Evolutionary conservation across 345 rosid species (phyloP).

Genomic region (Rhodamnia argentea): DNA sequence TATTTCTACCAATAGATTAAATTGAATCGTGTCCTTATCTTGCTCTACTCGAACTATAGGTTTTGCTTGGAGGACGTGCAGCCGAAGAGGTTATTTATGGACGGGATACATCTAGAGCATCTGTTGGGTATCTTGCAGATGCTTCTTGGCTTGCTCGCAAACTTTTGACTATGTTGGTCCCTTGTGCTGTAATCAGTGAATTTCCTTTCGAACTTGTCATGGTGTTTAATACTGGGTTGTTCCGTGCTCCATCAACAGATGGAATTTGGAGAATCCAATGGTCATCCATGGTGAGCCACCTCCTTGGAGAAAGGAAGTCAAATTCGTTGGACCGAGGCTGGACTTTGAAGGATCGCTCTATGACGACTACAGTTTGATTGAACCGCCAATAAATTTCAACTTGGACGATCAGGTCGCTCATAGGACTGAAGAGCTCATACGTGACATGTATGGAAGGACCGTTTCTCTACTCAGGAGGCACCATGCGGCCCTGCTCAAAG

Average conservation of each 20-base stretch:
- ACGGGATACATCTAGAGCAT: conserved; percentile 76
- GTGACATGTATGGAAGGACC: conserved; percentile 47
- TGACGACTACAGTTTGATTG: conserved; percentile 57
- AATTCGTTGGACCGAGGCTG: conserved; percentile 80
- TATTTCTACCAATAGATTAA: background rate
- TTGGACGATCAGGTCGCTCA: conserved; percentile 69
- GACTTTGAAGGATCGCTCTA: conserved; percentile 94
- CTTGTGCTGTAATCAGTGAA: background rate
- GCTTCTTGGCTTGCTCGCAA: conserved; percentile 99
- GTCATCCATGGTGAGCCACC: conserved; percentile 92
- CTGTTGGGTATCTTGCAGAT: conserved; percentile 75
- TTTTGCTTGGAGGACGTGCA: conserved; percentile 88
- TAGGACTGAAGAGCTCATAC: conserved; percentile 64
- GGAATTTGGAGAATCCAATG: conserved; percentile 93
- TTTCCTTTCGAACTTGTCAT: background rate
- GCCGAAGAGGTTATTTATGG: conserved; percentile 93
- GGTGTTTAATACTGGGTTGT: background rate
- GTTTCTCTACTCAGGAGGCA: conserved; percentile 55
- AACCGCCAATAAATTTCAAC: conserved; percentile 76
- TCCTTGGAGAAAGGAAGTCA: conserved; percentile 67
- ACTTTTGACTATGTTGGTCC: conserved; percentile 60
- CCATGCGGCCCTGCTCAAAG: conserved; percentile 75
- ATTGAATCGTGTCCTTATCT: background rate
- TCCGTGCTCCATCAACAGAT: conserved; percentile 29
- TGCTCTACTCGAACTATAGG: conserved; percentile 21